Percentiles rank a stretch among this genome's conserved stretches.
Evolutionary conservation across 148 eudicot species (phyloP).

Genomic region (Nepenthes mirabilis): DNA sequence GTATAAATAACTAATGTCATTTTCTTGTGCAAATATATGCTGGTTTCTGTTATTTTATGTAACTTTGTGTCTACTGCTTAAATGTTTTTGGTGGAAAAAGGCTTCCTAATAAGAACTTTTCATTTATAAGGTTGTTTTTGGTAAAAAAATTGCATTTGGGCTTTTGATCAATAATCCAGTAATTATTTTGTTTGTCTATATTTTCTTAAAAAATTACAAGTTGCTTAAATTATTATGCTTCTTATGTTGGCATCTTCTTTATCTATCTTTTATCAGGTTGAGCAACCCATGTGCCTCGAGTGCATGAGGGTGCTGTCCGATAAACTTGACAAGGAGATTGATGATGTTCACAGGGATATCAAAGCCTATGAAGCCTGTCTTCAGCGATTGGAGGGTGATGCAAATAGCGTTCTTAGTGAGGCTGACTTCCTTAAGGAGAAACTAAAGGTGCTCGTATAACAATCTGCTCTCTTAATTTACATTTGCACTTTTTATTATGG

Average conservation of each 20-base stretch:
- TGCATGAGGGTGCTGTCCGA: slow-evolving; percentile 95
- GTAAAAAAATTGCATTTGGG: too few species aligned
- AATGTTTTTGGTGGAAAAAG: not conserved
- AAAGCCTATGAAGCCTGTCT: slow-evolving; percentile 88
- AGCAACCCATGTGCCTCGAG: slow-evolving; percentile 92
- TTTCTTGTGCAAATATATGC: not conserved
- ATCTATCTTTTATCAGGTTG: slow-evolving; percentile 40
- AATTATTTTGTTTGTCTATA: not conserved
- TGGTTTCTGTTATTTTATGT: not conserved
- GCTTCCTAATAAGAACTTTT: not conserved
- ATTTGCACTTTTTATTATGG: not conserved
- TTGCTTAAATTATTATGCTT: not conserved
- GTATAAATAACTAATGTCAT: slow-evolving; percentile 14
- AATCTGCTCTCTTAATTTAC: slow-evolving; percentile 6
- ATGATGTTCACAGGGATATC: slow-evolving; percentile 79
- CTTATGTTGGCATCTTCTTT: not conserved
- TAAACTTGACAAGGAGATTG: slow-evolving; percentile 97
- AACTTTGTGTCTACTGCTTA: not conserved
- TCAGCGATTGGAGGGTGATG: slow-evolving; percentile 75
- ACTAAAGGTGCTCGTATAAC: slow-evolving; percentile 46
- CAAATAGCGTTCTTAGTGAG: slow-evolving; percentile 68
- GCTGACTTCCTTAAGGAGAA: slow-evolving; percentile 91
- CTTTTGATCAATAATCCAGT: not conserved
- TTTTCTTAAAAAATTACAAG: not conserved
- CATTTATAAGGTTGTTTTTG: too few species aligned